Base-by-base conservation (phyloP, 768 basidiomycete species). In the Boletellus emodensis region DNA sequence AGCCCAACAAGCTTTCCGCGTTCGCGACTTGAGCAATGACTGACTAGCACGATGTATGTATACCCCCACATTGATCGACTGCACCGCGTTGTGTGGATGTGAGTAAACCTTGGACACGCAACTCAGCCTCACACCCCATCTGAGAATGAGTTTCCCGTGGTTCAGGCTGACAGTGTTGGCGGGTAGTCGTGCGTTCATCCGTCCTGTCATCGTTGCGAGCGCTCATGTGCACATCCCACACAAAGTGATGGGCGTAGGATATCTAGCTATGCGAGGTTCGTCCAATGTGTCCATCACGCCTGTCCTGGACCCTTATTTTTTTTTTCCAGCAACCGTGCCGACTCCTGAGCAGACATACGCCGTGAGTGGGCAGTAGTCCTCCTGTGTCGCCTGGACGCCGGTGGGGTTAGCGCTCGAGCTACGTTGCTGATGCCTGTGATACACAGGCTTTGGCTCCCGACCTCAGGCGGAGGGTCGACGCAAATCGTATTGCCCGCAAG, bases 371-470 rank as follows among this genome's bases (percentile, higher is more conserved):
- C 48, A 40, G 28, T 18, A 11, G 24, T 36, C 47, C 22, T 38
- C 37, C 26, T 20, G 11, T 30, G 26, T 26, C 12, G 28, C 13
- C 41, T 39, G 38, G 33, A 10, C 33, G 46, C 17, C 18, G 40
- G 53, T 30, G 40, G 33, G n/a, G 20, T 57, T 28, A 28, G 13
- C 24, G 30, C 11, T 30, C 11, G 26, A 22, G 49, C 30, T 26
- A 38, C 40, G 37, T 30, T 26, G 13, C 46, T 58, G 36, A 48
- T 46, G 26, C 26, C 26, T 11, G 36, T 18, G 47, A 35, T 49
- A 22, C 20, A 9, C 54, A 85, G 84, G 71, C 74, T 62, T 73
- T 87, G 74, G 75, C 84, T 18, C 84, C 85, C 54, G 82, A 83
- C 69, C 64, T 85, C 53, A 76, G 74, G 56, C 75, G 79, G 41